These are phyloP conservation scores for Monosporascus cannonballus DNA, from an alignment of 2,329 filamentous ascomycete species.

Conservation along the genomic window DNA sequence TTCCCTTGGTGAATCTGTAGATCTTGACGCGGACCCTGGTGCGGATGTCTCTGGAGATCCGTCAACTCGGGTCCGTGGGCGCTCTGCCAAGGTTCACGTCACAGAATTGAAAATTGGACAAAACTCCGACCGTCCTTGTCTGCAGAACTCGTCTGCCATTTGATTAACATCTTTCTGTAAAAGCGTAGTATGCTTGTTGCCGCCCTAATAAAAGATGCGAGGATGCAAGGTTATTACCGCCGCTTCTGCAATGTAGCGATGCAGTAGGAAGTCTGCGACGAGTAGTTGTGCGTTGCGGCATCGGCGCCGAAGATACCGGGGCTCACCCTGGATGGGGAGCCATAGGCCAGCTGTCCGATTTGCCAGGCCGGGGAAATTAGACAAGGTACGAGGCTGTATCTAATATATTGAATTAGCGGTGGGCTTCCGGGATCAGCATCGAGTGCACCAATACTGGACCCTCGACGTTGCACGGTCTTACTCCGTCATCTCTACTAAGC, in stretches of 20 bases:
- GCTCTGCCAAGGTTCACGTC: background rate
- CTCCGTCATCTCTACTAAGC: background rate
- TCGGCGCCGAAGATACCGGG: background rate
- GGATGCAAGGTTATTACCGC: background rate
- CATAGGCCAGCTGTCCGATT: background rate
- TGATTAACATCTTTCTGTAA: background rate
- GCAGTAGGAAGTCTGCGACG: background rate
- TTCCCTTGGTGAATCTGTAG: background rate
- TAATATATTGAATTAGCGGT: background rate
- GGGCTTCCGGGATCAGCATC: background rate
- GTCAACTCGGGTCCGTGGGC: background rate
- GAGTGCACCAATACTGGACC: background rate
- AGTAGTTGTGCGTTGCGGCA: too few relatives aligned
- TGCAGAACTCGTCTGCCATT: background rate
- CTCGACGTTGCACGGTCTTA: background rate
- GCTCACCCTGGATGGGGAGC: too few relatives aligned
- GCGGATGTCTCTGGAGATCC: background rate
- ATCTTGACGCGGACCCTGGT: background rate
- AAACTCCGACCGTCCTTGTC: background rate
- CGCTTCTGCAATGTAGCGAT: background rate
- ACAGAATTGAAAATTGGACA: background rate
- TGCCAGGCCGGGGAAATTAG: background rate
- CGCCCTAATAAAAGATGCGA: background rate
- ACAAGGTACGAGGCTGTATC: background rate
- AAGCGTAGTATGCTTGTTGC: background rate